phyloP scores from a whole-genome alignment of 2,329 filamentous ascomycete species.

The Diaporthe australafricana region DNA sequence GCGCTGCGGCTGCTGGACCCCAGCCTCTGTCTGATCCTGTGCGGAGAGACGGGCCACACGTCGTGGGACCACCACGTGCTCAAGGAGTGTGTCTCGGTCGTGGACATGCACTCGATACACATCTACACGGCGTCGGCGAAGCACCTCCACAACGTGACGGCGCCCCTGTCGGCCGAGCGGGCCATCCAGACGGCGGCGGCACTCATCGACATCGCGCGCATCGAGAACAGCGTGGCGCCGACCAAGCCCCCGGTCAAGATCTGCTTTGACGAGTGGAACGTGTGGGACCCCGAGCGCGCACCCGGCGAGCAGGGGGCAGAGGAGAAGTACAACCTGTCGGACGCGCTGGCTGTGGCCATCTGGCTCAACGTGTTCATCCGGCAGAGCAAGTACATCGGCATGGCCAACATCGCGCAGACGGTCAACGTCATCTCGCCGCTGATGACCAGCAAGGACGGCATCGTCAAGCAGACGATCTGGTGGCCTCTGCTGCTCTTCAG shows the following conservation, averaged over 20 bases:
- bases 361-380: slow-evolving; percentile 84
- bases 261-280: slow-evolving; percentile 89
- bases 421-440: slow-evolving; percentile 84
- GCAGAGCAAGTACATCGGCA: slow-evolving; percentile 76
- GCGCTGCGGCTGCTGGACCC: slow-evolving; percentile 79
- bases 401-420: slow-evolving; percentile 83
- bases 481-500: slow-evolving; percentile 79
- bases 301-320: slow-evolving; percentile 79
- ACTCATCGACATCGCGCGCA: slow-evolving; percentile 79
- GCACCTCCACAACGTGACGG: slow-evolving; percentile 65
- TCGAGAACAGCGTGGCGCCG: slow-evolving; percentile 73
- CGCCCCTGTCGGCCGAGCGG: slow-evolving; percentile 77
- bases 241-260: slow-evolving; percentile 74
- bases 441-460: slow-evolving; percentile 74
- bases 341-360: slow-evolving; percentile 79
- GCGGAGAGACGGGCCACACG: slow-evolving; percentile 76
- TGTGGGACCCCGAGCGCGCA: slow-evolving; percentile 80
- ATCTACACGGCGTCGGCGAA: slow-evolving; percentile 75
- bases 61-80: slow-evolving; percentile 81
- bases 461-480: slow-evolving; percentile 80
- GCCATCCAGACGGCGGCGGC: slow-evolving; percentile 77
- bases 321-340: slow-evolving; percentile 79
- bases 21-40: slow-evolving; percentile 76
- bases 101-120: slow-evolving; percentile 87
- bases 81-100: slow-evolving; percentile 73